Percentiles rank a stretch among this genome's conserved stretches.
Evolutionary conservation across 495 filamentous ascomycete species (phyloP).

Genomic region (Penicillium flavigenum): DNA sequence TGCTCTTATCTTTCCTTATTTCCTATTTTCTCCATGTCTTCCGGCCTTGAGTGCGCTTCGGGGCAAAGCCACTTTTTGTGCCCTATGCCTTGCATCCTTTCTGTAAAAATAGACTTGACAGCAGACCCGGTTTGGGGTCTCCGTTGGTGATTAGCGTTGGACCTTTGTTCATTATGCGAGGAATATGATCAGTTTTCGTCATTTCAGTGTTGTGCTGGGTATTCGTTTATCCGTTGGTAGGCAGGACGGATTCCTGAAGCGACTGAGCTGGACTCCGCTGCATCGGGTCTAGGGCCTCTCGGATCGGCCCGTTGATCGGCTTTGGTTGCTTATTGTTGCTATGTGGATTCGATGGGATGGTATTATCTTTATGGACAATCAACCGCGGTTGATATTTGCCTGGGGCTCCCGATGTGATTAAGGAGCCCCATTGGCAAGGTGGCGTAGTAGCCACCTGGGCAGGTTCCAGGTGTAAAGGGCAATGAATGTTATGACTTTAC

Average conservation of each 20-base stretch:
- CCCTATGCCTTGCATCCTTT: conserved; percentile 32
- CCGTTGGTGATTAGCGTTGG: conserved; percentile 45
- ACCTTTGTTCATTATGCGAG: conserved; percentile 39
- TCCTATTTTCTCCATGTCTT: conserved; percentile 19
- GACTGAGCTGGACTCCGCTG: conserved; percentile 7
- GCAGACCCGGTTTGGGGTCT: conserved; percentile 30
- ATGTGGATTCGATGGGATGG: conserved; percentile 1
- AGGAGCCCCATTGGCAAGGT: not conserved
- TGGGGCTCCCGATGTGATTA: not conserved
- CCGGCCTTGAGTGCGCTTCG: conserved; percentile 18
- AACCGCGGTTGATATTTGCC: not conserved
- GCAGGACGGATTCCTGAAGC: not conserved
- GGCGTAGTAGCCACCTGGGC: not conserved
- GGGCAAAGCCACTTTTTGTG: conserved; percentile 22
- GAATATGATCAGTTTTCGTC: conserved; percentile 43
- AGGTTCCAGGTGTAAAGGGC: not conserved
- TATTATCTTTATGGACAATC: not conserved
- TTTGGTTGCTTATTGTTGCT: conserved; percentile 2
- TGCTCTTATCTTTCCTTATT: conserved; percentile 18
- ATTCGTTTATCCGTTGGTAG: not conserved
- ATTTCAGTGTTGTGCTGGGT: not conserved
- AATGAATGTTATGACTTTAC: not conserved
- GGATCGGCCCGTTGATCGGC: conserved; percentile 14
- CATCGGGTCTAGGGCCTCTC: conserved; percentile 12
- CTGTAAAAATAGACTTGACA: conserved; percentile 49